Conservation (phyloP, 306 rosid genomes). For the Dalbergia cultrata region DNA sequence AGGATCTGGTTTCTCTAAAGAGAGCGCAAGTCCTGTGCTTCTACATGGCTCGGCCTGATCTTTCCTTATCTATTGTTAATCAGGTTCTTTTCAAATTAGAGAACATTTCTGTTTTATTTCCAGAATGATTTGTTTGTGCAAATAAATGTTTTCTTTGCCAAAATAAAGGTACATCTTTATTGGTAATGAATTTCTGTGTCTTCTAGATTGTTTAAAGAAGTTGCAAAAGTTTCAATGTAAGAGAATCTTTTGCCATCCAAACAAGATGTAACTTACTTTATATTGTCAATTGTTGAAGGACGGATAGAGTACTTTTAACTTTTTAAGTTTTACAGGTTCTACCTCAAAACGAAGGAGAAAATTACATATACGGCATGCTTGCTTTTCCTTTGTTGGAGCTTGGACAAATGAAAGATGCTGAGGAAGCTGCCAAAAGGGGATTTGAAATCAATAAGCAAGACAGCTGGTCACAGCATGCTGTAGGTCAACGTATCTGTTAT, state of each 20-base stretch:
- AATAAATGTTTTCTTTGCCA: slow-evolving; percentile 9
- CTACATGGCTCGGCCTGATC: slow-evolving; percentile 77
- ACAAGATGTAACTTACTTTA: slow-evolving; percentile 5
- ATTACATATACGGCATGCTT: slow-evolving; percentile 83
- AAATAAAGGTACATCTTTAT: not conserved
- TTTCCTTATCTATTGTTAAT: slow-evolving; percentile 65
- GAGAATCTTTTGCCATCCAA: slow-evolving; percentile 3
- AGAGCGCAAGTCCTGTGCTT: slow-evolving; percentile 83
- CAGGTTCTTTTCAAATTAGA: slow-evolving; percentile 66
- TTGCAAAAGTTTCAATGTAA: not conserved
- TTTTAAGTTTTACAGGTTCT: slow-evolving; percentile 66
- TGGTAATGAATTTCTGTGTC: not conserved
- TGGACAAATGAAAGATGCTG: slow-evolving; percentile 78
- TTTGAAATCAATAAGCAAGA: slow-evolving; percentile 75
- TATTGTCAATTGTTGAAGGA: not conserved
- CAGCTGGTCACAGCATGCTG: slow-evolving; percentile 89
- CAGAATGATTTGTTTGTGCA: slow-evolving; percentile 15
- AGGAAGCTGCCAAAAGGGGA: slow-evolving; percentile 80
- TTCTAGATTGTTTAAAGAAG: slow-evolving; percentile 20
- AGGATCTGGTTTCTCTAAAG: slow-evolving; percentile 81
- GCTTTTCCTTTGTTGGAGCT: slow-evolving; percentile 92
- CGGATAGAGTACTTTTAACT: slow-evolving; percentile 21
- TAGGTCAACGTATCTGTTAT: slow-evolving; percentile 53
- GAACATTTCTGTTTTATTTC: slow-evolving; percentile 37
- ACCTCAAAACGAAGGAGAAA: slow-evolving; percentile 70